A percentile compares a stretch with the other conserved stretches of the same genome.
Evolutionary conservation across 352 stramenopile genomes (phyloP).

Genomic region (Phytopythium montanum): DNA sequence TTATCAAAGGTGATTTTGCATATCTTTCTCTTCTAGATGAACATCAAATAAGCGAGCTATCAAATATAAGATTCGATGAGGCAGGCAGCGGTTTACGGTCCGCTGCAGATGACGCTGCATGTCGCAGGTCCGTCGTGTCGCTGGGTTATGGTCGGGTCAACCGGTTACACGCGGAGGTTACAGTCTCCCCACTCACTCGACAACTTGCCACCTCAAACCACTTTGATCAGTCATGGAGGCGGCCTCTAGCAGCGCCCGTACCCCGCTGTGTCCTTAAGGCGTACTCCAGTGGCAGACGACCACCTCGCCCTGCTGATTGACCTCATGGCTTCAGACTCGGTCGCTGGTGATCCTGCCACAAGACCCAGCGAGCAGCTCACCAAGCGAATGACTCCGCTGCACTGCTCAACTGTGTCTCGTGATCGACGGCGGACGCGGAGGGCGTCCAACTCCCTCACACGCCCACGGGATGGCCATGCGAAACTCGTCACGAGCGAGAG

Average conservation of each 20-base stretch:
- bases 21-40: background rate
- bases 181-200: background rate
- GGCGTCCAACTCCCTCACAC: background rate
- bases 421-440: background rate
- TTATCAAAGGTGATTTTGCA: background rate
- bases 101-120: background rate
- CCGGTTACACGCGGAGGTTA: background rate
- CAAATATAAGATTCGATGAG: background rate
- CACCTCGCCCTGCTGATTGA: too few relatives aligned
- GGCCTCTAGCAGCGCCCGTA: too few relatives aligned
- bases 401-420: too few relatives aligned
- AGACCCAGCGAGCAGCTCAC: too few relatives aligned
- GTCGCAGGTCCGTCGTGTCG: background rate
- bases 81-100: background rate
- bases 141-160: constrained; percentile 1
- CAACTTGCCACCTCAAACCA: background rate
- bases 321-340: too few relatives aligned
- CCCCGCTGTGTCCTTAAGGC: too few relatives aligned
- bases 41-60: background rate
- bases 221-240: too few relatives aligned
- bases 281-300: too few relatives aligned
- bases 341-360: too few relatives aligned
- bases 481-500: background rate
- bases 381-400: too few relatives aligned
- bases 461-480: background rate